These are phyloP conservation scores for Candida cerambycidarum DNA, from an alignment of 805 yeast genomes.

Conservation along the genomic window DNA sequence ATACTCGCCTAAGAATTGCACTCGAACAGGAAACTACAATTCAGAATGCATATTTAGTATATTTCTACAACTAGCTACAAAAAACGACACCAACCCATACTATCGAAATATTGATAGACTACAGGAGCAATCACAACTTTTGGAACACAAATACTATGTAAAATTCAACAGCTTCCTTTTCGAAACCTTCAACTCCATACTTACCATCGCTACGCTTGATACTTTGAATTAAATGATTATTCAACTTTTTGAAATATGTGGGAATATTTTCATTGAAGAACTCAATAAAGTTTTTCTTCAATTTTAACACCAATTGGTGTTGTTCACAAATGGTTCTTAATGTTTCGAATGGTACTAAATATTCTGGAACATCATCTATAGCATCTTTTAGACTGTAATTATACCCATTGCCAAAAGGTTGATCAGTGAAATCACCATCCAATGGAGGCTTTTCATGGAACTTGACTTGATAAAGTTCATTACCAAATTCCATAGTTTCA, in stretches of 20 bases:
- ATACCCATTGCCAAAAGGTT: slow-evolving; percentile 80
- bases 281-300: slow-evolving; percentile 75
- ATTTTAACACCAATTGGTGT: slow-evolving; percentile 69
- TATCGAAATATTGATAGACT: no score
- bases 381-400: slow-evolving; percentile 86
- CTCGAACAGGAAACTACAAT: no score
- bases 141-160: slow-evolving; percentile 84
- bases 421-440: slow-evolving; percentile 65
- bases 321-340: slow-evolving; percentile 83
- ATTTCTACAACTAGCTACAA: no score
- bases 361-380: slow-evolving; percentile 94
- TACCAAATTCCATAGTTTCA: slow-evolving; percentile 59
- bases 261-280: slow-evolving; percentile 81
- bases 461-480: slow-evolving; percentile 74
- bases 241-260: slow-evolving; percentile 54
- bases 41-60: no score
- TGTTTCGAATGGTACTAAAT: slow-evolving; percentile 91
- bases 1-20: no score
- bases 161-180: slow-evolving; percentile 86
- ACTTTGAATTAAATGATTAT: slow-evolving; percentile 63
- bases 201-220: slow-evolving; percentile 76
- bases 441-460: slow-evolving; percentile 79
- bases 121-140: slow-evolving; percentile 27
- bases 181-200: slow-evolving; percentile 85
- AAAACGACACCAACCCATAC: no score